Evolutionary conservation across 805 yeast species (phyloP), one percentile per base, ranked within the genome.

Genomic region (Myxozyma neotropica): DNA sequence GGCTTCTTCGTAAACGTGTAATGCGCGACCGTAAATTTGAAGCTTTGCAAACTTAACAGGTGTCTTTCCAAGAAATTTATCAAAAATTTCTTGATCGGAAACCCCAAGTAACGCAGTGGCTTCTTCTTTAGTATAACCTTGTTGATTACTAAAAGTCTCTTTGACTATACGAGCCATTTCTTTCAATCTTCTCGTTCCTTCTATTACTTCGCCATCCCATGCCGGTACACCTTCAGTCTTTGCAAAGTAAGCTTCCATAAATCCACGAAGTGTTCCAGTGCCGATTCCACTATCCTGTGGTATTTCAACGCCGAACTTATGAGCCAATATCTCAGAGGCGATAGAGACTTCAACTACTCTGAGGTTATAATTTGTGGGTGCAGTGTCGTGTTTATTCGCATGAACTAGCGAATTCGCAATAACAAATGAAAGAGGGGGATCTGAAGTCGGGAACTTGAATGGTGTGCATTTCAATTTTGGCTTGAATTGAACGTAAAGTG

Each of bases 301-400:
- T 33, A 84, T 75, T 61, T 81, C 82, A 2, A 84, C 83, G 12
- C 77, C 79, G 51, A 78, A 77, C 63, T 75, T 75, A 39, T 75
- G 69, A 8, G 87, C 88, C 57, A 86, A 71, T 10, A 83, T 72
- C 48, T 81, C 82, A 0, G 89, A 84, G 3, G 88, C 88, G 15
- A 85, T 74, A 0, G 86, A 83, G 40, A 83, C 86, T 68, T 86
- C 91, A 13, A 85, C 89, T 1, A 85, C 91, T 46, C 92, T 78
- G 67, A 87, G 75, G 69, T 87, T 86, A 72, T 86, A 86, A 71
- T 84, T 83, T 4, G 78, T 73, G 0, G 91, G 89, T 1, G 86
- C 91, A 1, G 91, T 84, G 69, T 83, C 88, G 59, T 80, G 81
- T 69, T 86, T 87, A 73, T 84, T 84, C n/a, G 89, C 81, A 23